Base-by-base conservation (phyloP, 148 eudicot genomes). In the Tetragonia tetragonoides region DNA sequence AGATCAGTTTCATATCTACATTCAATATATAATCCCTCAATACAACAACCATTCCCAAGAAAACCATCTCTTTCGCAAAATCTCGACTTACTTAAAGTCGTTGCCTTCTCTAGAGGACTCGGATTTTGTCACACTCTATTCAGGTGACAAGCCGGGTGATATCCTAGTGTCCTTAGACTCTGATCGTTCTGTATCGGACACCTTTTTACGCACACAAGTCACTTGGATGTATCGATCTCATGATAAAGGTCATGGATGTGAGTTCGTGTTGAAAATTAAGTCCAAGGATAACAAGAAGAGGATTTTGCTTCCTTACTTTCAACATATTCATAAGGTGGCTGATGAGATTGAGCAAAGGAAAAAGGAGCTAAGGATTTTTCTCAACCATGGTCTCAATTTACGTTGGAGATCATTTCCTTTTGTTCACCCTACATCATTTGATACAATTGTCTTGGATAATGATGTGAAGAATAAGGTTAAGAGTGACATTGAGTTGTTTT, bases 371-470 rank as follows among this genome's bases (percentile, higher is more conserved):
- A 77, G 70, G 49, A 28, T 89, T 66, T 82, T 68, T 65, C 66
- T 91, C 14, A 86, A 89, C 79, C 34, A 63, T 34, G 53, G 10
- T 67, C 53, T 41, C 60, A 85, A 84, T 73, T 80, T 77, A 38
- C 81, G 83, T 70, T 91, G 95, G 95, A 85, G 70, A 72, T 87
- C 91, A 2, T 75, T 87, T 10, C 85, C 93, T 70, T 84, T 91
- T 70, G 78, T 80, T 23, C 89, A 89, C 79, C 95, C 95, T 10
- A 82, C 95, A n/a, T 82, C 88, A 6, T 79, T 91, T 41, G 95
- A 91, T 9, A 85, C 88, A 5, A 28, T 88, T 7, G 83, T 83
- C 2, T 77, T 91, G 76, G 95, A 89, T 44, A 7, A 81, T 68
- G 91, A 87, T 66, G 75, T 88, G 20, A 91, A 89, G 70, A 85